A percentile compares a stretch with the other conserved stretches of the same genome.
These are phyloP conservation scores for Candida anutae DNA, from an alignment of 1,139 yeast species.

Conservation along the genomic window DNA sequence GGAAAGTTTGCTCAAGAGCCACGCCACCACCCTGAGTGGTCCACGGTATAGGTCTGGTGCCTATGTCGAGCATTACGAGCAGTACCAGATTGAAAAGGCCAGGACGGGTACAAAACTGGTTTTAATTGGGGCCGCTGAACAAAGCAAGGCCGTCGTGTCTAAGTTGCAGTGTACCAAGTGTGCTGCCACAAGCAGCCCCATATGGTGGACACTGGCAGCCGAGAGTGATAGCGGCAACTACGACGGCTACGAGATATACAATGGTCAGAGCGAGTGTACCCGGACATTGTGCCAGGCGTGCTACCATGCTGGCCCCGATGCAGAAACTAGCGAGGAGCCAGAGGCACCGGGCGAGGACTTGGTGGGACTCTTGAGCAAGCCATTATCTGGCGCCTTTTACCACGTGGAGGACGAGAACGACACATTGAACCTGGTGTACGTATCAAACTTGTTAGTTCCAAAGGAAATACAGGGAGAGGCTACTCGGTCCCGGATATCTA, in stretches of 20 bases:
- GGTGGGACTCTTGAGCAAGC: conserved; percentile 19
- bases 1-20: conserved; percentile 30
- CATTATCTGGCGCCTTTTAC: conserved; percentile 26
- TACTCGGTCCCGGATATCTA: conserved; percentile 14
- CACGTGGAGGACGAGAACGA: conserved; percentile 27
- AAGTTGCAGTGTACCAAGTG: conserved; percentile 24
- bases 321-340: conserved; percentile 4
- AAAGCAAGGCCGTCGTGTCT: too few species aligned
- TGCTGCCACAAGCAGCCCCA: conserved; percentile 24
- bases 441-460: conserved; percentile 4
- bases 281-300: conserved; percentile 25
- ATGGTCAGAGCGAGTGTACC: conserved; percentile 3
- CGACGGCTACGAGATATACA: conserved; percentile 2
- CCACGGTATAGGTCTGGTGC: conserved; percentile 25
- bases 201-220: too few species aligned
- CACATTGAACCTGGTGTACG: conserved; percentile 11
- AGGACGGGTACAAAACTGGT: too few species aligned
- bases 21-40: conserved; percentile 16
- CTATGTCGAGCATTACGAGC: conserved; percentile 18
- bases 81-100: conserved; percentile 9
- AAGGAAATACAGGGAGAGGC: conserved; percentile 4
- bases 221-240: conserved; percentile 1
- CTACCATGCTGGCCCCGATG: conserved; percentile 11
- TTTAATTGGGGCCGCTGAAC: too few species aligned
- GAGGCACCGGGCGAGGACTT: conserved; percentile 11